phyloP scores from a whole-genome alignment of 352 stramenopile species.

The Pythium chondricola region DNA sequence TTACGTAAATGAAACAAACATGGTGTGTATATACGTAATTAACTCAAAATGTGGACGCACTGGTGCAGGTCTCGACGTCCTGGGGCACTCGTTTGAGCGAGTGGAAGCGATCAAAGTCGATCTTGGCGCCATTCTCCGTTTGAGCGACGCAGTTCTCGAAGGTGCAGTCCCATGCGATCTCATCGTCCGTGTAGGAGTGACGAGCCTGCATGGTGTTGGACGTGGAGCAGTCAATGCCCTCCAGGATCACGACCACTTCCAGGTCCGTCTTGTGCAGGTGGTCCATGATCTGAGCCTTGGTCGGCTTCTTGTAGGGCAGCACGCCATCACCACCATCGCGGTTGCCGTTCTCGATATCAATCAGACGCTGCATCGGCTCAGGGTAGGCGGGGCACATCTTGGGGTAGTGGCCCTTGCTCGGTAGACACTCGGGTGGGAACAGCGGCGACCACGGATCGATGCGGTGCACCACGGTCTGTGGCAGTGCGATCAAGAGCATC shows the following conservation, averaged over 20 bases:
- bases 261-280: conserved; percentile 64
- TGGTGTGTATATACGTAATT: not conserved
- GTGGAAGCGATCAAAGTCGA: conserved; percentile 86
- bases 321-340: conserved; percentile 41
- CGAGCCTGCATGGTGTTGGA: conserved; percentile 86
- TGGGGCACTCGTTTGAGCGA: conserved; percentile 55
- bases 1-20: not conserved
- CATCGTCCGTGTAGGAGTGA: conserved; percentile 74
- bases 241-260: conserved; percentile 75
- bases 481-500: conserved; percentile 80
- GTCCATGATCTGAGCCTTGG: conserved; percentile 60
- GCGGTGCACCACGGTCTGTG: conserved; percentile 76
- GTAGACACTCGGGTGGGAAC: conserved; percentile 73
- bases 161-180: conserved; percentile 75
- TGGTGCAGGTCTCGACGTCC: conserved; percentile 27
- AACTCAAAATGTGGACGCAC: conserved; percentile 13
- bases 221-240: conserved; percentile 80
- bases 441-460: conserved; percentile 84
- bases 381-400: conserved; percentile 56
- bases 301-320: conserved; percentile 50
- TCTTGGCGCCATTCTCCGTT: conserved; percentile 39
- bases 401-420: conserved; percentile 33
- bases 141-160: conserved; percentile 75
- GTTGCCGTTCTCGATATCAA: conserved; percentile 84
- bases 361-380: conserved; percentile 58